Percentiles rank a stretch among this genome's conserved stretches.
Evolutionary conservation across 1,284 basidiomycete genomes (phyloP).

Genomic region (Bjerkandera adusta): DNA sequence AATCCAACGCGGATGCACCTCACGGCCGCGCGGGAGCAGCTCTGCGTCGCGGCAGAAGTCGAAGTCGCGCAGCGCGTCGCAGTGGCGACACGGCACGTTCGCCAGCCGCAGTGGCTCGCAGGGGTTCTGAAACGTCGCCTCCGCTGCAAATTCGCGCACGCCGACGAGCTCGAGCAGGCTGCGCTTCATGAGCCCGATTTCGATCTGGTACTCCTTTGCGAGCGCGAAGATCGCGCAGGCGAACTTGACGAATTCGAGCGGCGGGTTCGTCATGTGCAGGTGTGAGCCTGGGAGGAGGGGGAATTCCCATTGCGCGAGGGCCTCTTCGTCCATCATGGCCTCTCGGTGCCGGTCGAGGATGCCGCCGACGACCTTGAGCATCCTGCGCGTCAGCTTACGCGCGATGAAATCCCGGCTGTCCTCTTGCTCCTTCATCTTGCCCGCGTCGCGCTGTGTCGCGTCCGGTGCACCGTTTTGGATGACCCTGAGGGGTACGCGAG

Average conservation of each 20-base stretch:
- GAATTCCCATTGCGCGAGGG: conserved; percentile 68
- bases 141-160: conserved; percentile 84
- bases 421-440: conserved; percentile 71
- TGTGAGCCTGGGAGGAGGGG: conserved; percentile 88
- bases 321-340: conserved; percentile 57
- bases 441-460: conserved; percentile 61
- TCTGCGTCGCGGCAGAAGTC: conserved; percentile 95
- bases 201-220: conserved; percentile 77
- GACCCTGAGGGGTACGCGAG: conserved; percentile 72
- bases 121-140: conserved; percentile 87
- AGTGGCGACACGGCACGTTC: conserved; percentile 89
- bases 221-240: conserved; percentile 81
- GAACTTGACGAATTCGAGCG: conserved; percentile 91
- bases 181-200: conserved; percentile 87
- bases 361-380: conserved; percentile 72
- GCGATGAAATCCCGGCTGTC: conserved; percentile 74
- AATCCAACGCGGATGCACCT: conserved; percentile 55
- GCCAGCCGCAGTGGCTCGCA: conserved; percentile 88
- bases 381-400: conserved; percentile 78
- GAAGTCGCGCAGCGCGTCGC: conserved; percentile 88
- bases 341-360: conserved; percentile 68
- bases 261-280: conserved; percentile 71
- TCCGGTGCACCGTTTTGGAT: conserved; percentile 72
- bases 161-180: conserved; percentile 89
- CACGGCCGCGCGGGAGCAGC: conserved; percentile 61